Evolutionary conservation across 1,284 basidiomycete species (phyloP).

Genomic region (Testicularia cyperi): DNA sequence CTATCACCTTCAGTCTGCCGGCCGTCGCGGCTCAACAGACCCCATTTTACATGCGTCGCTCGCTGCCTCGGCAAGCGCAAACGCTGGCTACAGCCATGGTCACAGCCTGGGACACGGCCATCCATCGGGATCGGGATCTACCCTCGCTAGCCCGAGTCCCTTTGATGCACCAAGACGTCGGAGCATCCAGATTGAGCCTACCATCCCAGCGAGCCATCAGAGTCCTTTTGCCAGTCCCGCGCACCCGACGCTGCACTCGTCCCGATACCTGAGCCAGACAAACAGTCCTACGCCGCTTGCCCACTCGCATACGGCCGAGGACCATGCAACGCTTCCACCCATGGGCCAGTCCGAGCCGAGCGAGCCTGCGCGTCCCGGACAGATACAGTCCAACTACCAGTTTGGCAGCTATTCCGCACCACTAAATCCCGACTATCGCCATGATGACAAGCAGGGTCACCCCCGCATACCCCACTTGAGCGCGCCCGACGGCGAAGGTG

Average conservation of each 20-base stretch:
- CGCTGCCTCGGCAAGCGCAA: slow-evolving; percentile 36
- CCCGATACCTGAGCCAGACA: slow-evolving; percentile 35
- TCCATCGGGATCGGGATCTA: slow-evolving; percentile 29
- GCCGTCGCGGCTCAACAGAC: slow-evolving; percentile 39
- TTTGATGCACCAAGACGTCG: slow-evolving; percentile 33
- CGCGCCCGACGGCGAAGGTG: slow-evolving; percentile 37
- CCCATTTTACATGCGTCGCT: slow-evolving; percentile 43
- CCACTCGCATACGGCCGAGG: slow-evolving; percentile 19
- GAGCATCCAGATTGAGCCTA: slow-evolving; percentile 41
- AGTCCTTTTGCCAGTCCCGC: slow-evolving; percentile 32
- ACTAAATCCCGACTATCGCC: slow-evolving; percentile 24
- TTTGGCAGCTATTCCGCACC: slow-evolving; percentile 31
- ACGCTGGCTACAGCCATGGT: slow-evolving; percentile 17
- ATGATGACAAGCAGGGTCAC: slow-evolving; percentile 23
- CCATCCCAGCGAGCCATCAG: slow-evolving; percentile 24
- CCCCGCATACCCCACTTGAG: slow-evolving; percentile 31
- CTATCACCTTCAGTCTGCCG: slow-evolving; percentile 17
- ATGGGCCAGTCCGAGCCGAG: slow-evolving; percentile 8
- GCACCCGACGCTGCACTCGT: slow-evolving; percentile 25
- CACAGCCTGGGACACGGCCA: slow-evolving; percentile 1
- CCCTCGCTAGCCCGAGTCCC: slow-evolving; percentile 23
- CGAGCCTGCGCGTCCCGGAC: slow-evolving; percentile 12
- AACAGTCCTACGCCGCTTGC: slow-evolving; percentile 36
- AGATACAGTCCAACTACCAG: slow-evolving; percentile 36
- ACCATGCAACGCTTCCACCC: slow-evolving; percentile 8